phyloP scores from a whole-genome alignment of 306 rosid genomes.

The Mimosa bimucronata region DNA sequence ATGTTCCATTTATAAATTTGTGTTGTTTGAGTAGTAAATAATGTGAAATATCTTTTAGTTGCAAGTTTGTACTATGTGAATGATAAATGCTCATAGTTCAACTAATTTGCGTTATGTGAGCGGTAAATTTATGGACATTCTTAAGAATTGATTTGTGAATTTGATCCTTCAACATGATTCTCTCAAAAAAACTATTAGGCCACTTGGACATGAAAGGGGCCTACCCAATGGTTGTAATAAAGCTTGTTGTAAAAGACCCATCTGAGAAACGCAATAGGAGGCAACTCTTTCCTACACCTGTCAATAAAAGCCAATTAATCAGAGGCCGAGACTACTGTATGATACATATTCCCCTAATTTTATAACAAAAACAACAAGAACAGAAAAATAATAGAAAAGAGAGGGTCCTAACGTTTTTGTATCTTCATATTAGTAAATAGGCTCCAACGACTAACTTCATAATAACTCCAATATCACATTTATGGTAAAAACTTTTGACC shows the following conservation, averaged over 20 bases:
- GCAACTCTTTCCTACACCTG: conserved; percentile 92
- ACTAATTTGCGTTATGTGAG: neutral
- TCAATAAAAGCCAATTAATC: conserved; percentile 36
- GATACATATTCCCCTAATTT: neutral
- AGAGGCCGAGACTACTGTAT: conserved; percentile 18
- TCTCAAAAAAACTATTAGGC: neutral
- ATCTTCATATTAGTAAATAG: conserved; percentile 13
- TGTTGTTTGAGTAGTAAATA: neutral
- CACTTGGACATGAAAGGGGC: conserved; percentile 25
- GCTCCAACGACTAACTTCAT: neutral
- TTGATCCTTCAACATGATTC: neutral
- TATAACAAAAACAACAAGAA: neutral
- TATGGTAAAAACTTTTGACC: neutral
- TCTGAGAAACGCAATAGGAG: conserved; percentile 87
- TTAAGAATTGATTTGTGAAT: no score
- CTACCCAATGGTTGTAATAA: conserved; percentile 88
- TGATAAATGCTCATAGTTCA: neutral
- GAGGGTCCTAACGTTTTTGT: neutral
- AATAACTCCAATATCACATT: neutral
- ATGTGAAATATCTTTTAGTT: neutral
- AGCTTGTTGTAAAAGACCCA: conserved; percentile 86
- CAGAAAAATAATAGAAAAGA: neutral
- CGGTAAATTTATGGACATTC: neutral
- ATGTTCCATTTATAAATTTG: neutral
- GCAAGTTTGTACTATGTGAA: neutral